phyloP scores from a whole-genome alignment of 1,139 yeast genomes.

The Yamadazyma atmosphaerica region DNA sequence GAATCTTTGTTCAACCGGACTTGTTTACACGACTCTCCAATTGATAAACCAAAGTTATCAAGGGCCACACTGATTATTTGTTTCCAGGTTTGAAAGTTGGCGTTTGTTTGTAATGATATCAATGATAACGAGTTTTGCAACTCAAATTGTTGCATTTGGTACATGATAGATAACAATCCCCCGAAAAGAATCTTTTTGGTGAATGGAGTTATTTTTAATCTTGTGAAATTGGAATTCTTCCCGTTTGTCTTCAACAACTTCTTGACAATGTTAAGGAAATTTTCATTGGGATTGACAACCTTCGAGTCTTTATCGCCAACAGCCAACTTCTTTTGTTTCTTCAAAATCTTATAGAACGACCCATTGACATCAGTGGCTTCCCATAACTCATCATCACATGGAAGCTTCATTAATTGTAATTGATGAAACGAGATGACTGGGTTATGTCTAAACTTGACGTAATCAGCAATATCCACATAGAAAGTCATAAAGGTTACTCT shows the following conservation, averaged over 20 bases:
- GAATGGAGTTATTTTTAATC: conserved; percentile 31
- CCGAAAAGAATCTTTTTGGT: conserved; percentile 68
- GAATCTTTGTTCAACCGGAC: conserved; percentile 11
- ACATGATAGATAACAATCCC: conserved; percentile 69
- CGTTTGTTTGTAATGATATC: conserved; percentile 27
- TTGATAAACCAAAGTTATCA: conserved; percentile 33
- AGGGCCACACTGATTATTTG: conserved; percentile 62
- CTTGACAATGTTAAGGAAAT: conserved; percentile 37
- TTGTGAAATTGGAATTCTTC: conserved; percentile 1
- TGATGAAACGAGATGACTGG: conserved; percentile 70
- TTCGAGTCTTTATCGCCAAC: conserved; percentile 12
- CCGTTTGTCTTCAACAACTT: conserved; percentile 21
- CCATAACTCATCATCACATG: conserved; percentile 75
- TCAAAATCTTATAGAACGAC: conserved; percentile 41
- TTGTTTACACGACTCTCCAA: conserved; percentile 13
- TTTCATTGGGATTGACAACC: conserved; percentile 22
- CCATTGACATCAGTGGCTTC: conserved; percentile 48
- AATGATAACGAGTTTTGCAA: conserved; percentile 52
- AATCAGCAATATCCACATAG: conserved; percentile 75
- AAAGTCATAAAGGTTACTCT: conserved; percentile 80
- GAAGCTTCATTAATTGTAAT: conserved; percentile 66
- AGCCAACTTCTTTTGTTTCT: conserved; percentile 34
- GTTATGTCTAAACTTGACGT: conserved; percentile 74
- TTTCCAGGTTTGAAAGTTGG: conserved; percentile 54
- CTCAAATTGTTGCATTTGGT: conserved; percentile 77